Conservation (phyloP, 768 basidiomycete genomes). For the Boletus bicolor region DNA sequence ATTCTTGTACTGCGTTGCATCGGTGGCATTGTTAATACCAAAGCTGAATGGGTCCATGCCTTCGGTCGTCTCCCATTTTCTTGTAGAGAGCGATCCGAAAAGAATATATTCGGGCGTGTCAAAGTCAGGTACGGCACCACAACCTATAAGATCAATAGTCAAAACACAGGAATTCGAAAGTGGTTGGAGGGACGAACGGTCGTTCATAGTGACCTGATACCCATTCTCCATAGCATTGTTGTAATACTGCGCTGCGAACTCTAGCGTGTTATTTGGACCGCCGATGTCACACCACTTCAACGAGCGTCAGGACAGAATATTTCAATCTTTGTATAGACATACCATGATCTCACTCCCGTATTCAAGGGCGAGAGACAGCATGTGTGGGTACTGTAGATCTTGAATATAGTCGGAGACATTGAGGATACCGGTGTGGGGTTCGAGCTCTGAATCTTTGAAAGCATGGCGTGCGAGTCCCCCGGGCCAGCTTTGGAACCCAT, state of each 20-base stretch:
- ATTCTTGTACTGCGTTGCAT: slow-evolving; percentile 45
- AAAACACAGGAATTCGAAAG: not conserved
- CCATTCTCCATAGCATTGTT: slow-evolving; percentile 40
- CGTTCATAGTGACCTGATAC: slow-evolving; percentile 47
- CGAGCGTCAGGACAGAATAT: slow-evolving; percentile 6
- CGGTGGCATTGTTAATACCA: slow-evolving; percentile 44
- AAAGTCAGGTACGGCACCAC: slow-evolving; percentile 49
- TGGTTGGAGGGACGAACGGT: slow-evolving; percentile 27
- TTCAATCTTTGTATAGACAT: slow-evolving; percentile 2
- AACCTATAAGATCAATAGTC: slow-evolving; percentile 33
- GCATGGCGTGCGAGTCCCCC: slow-evolving; percentile 53
- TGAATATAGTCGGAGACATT: slow-evolving; percentile 50
- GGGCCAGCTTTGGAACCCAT: slow-evolving; percentile 51
- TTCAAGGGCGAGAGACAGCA: slow-evolving; percentile 44
- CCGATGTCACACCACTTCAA: slow-evolving; percentile 57
- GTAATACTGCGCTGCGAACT: slow-evolving; percentile 46
- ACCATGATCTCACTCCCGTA: slow-evolving; percentile 58
- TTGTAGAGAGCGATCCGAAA: slow-evolving; percentile 45
- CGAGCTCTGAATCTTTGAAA: slow-evolving; percentile 43
- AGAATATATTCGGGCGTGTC: slow-evolving; percentile 54
- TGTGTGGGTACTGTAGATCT: slow-evolving; percentile 51
- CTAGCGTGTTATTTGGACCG: slow-evolving; percentile 43
- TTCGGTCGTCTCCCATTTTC: slow-evolving; percentile 56
- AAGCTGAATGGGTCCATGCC: slow-evolving; percentile 56
- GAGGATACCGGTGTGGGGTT: slow-evolving; percentile 52